phyloP scores from a whole-genome alignment of 768 basidiomycete species.

The Lactarius akahatsu region DNA sequence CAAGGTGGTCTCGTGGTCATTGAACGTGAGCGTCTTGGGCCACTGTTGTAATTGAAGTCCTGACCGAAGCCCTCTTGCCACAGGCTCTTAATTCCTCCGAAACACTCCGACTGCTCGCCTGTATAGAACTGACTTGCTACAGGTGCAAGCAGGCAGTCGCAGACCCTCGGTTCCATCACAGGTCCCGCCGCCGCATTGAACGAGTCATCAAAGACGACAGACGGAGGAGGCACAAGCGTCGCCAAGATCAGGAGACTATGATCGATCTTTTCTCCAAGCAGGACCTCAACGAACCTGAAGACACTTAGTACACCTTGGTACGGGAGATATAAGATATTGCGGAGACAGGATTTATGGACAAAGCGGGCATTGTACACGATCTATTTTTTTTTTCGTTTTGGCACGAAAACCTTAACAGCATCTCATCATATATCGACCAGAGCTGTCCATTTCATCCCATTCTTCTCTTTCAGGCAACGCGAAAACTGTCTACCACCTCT shows the following conservation, averaged over 20 bases:
- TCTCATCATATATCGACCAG: conserved; percentile 5
- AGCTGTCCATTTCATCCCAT: conserved; percentile 5
- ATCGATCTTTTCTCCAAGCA: conserved; percentile 72
- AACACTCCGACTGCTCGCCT: conserved; percentile 76
- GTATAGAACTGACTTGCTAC: conserved; percentile 83
- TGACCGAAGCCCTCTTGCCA: conserved; percentile 7
- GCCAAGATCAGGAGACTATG: conserved; percentile 82
- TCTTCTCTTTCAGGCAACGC: conserved; percentile 11
- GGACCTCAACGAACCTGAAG: conserved; percentile 36
- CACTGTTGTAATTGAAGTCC: conserved; percentile 3
- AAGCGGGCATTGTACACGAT: conserved; percentile 27
- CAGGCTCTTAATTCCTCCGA: conserved; percentile 83
- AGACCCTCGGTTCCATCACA: conserved; percentile 65
- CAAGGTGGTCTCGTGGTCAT: conserved; percentile 80
- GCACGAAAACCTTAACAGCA: conserved; percentile 17
- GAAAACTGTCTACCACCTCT: background rate
- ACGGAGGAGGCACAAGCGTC: conserved; percentile 72
- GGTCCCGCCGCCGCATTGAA: conserved; percentile 69
- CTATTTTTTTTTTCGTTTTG: conserved; percentile 19
- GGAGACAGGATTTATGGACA: conserved; percentile 24
- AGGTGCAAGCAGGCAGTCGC: conserved; percentile 65
- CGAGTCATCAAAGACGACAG: conserved; percentile 85
- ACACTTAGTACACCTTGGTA: conserved; percentile 5
- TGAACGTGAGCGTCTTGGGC: conserved; percentile 56
- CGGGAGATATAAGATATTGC: conserved; percentile 4